Conservation (phyloP, 305 asterid species). For the Andrographis paniculata region DNA sequence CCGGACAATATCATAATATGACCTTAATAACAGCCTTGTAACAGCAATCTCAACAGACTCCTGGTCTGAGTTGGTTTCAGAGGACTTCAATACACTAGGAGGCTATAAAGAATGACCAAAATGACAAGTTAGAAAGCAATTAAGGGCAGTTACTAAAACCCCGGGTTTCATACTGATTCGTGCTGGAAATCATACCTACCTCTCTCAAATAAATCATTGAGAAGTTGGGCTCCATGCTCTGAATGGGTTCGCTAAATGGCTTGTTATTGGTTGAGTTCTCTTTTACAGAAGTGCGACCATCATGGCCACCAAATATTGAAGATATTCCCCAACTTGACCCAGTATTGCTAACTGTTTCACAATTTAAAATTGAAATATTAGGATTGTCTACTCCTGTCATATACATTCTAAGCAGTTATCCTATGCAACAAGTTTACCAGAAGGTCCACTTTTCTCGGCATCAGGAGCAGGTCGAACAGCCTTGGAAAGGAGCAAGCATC, state of each 20-base stretch:
- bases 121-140: slow-evolving; percentile 14
- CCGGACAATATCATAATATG: slow-evolving; percentile 91
- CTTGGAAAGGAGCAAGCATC: slow-evolving; percentile 24
- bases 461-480: slow-evolving; percentile 57
- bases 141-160: slow-evolving; percentile 7
- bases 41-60: slow-evolving; percentile 69
- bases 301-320: slow-evolving; percentile 83
- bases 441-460: slow-evolving; percentile 44
- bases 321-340: slow-evolving; percentile 92
- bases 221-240: slow-evolving; percentile 47
- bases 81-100: slow-evolving; percentile 86
- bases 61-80: slow-evolving; percentile 78
- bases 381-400: background rate
- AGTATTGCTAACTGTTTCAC: slow-evolving; percentile 37
- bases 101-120: slow-evolving; percentile 42
- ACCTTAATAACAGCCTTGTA: slow-evolving; percentile 73
- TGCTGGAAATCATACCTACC: slow-evolving; percentile 33
- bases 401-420: background rate
- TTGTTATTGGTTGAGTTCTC: slow-evolving; percentile 58
- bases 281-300: slow-evolving; percentile 47
- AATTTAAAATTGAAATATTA: slow-evolving; percentile 18
- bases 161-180: slow-evolving; percentile 3
- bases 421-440: slow-evolving; percentile 50
- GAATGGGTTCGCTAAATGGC: slow-evolving; percentile 58
- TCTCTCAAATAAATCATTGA: slow-evolving; percentile 88